phyloP scores from a whole-genome alignment of 495 filamentous ascomycete species.

The Alectoria sarmentosa region DNA sequence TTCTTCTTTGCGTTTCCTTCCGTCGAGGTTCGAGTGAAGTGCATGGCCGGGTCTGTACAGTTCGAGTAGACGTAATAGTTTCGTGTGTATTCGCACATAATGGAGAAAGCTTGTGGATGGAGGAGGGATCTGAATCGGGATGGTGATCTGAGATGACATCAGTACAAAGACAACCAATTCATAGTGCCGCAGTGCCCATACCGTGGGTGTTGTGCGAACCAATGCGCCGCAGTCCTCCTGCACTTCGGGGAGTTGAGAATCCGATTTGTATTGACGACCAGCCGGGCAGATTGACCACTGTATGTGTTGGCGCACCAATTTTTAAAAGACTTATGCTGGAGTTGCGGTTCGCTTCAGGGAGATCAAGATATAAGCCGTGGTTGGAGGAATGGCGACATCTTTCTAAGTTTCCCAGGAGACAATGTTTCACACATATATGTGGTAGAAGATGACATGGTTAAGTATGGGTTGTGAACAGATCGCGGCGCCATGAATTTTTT shows the following conservation, averaged over 20 bases:
- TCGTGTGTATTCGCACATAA: constrained; percentile 72
- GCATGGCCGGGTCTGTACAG: constrained; percentile 57
- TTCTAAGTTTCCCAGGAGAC: neutral
- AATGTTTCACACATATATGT: neutral
- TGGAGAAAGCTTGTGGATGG: constrained; percentile 20
- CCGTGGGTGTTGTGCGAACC: neutral
- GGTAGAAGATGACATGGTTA: constrained; percentile 10
- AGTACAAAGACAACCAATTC: neutral
- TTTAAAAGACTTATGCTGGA: neutral
- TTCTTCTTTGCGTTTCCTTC: constrained; percentile 55
- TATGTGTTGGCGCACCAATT: neutral
- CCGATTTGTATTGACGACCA: neutral
- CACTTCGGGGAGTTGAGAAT: neutral
- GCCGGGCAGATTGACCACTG: neutral
- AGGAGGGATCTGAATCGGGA: neutral
- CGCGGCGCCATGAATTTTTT: constrained; percentile 16
- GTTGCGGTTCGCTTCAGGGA: neutral
- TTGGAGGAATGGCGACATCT: neutral
- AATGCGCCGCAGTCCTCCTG: neutral
- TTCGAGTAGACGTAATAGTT: constrained; percentile 72
- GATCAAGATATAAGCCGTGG: neutral
- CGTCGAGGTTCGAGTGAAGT: constrained; percentile 59
- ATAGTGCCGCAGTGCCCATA: neutral
- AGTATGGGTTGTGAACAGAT: constrained; percentile 7
- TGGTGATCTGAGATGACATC: constrained; percentile 2